These are phyloP conservation scores for Closterium sp. DNA, from an alignment of 139 green algal genomes.

Conservation along the genomic window DNA sequence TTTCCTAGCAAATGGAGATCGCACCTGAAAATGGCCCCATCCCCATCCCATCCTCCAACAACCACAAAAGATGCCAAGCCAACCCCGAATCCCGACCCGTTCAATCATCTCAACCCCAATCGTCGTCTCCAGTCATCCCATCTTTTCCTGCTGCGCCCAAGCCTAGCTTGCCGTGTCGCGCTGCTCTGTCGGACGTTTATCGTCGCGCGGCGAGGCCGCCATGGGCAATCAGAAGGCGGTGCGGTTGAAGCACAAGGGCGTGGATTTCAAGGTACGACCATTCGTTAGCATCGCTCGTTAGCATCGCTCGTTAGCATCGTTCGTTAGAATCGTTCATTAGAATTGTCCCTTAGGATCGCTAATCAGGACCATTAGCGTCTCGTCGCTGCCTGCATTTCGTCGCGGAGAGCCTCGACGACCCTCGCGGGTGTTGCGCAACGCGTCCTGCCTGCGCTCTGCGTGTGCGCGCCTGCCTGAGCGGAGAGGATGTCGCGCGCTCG, in stretches of 20 bases:
- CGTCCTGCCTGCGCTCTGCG: background rate
- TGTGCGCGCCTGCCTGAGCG: no score
- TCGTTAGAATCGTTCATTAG: background rate
- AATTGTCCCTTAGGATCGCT: background rate
- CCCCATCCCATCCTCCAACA: no score
- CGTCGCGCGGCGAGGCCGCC: no score
- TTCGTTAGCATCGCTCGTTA: background rate
- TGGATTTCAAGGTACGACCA: background rate
- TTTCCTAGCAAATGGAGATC: no score
- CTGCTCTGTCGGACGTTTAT: background rate
- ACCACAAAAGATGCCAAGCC: no score
- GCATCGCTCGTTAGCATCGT: background rate
- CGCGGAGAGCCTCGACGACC: no score
- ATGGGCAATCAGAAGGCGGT: background rate
- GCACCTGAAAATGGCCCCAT: no score
- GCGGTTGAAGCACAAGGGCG: background rate
- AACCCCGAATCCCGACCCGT: no score
- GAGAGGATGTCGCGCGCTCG: no score
- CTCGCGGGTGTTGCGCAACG: no score
- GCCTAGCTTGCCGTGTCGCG: background rate
- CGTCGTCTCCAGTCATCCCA: background rate
- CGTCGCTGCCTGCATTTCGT: background rate
- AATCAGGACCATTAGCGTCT: background rate
- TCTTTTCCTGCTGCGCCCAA: no score
- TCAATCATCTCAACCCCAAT: background rate